A percentile compares a stretch with the other conserved stretches of the same genome.
Conservation (phyloP, 306 rosid genomes). For the Medicago lupulina region DNA sequence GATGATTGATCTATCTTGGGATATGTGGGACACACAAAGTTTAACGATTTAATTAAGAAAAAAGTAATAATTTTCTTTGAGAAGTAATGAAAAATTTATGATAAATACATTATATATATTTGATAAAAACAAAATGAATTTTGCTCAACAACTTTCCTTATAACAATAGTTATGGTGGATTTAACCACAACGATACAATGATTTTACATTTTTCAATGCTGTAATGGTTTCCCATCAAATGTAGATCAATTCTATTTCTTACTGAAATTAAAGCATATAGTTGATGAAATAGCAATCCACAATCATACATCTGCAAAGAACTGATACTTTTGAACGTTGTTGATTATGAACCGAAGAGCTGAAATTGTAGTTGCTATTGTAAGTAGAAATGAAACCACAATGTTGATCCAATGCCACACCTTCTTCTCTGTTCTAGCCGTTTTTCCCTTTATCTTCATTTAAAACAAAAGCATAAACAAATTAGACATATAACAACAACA, state of each 20-base stretch:
- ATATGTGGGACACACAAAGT: no score
- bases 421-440: conserved; percentile 52
- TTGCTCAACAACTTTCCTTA: neutral
- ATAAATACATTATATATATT: no score
- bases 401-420: conserved; percentile 66
- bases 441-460: conserved; percentile 60
- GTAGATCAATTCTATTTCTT: neutral
- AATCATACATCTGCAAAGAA: conserved; percentile 61
- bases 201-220: neutral
- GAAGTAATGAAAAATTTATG: no score
- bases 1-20: no score
- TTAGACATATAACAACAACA: neutral
- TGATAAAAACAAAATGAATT: no score
- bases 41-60: no score
- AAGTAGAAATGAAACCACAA: conserved; percentile 47
- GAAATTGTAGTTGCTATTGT: conserved; percentile 57
- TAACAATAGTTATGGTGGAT: neutral
- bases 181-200: neutral
- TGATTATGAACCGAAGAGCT: conserved; percentile 51
- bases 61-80: no score
- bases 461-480: neutral
- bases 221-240: neutral
- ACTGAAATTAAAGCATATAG: neutral
- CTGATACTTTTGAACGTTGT: conserved; percentile 48
- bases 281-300: neutral